A percentile compares a stretch with the other conserved stretches of the same genome.
Evolutionary conservation across 257 asterid species (phyloP).

Genomic region (Solanum arcanum): DNA sequence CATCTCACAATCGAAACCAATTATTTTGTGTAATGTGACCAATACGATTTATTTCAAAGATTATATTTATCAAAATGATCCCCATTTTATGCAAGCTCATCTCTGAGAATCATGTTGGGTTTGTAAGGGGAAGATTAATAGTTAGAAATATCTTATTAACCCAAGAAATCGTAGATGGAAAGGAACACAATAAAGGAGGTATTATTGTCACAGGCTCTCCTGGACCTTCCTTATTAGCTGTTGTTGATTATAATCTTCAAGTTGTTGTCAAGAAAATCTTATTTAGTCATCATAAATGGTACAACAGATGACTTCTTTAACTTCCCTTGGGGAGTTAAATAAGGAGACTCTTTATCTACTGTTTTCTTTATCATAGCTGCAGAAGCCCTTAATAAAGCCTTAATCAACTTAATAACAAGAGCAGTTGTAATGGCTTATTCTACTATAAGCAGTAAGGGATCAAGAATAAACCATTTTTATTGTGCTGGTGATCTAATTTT

Average conservation of each 20-base stretch:
- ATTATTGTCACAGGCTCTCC: background rate
- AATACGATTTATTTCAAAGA: background rate
- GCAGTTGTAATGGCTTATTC: background rate
- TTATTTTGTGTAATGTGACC: background rate
- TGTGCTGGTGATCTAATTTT: background rate
- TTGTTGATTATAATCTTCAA: background rate
- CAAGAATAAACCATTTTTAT: background rate
- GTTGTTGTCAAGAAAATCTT: background rate
- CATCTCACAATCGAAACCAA: background rate
- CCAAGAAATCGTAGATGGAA: background rate
- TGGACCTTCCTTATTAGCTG: background rate
- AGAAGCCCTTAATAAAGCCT: background rate
- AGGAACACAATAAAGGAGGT: background rate
- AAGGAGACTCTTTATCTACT: background rate
- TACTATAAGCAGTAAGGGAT: background rate
- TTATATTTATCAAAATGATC: background rate
- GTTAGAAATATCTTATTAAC: background rate
- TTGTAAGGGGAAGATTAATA: background rate
- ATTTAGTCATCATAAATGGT: background rate
- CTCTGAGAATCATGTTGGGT: background rate
- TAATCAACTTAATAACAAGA: background rate
- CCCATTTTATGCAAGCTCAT: background rate
- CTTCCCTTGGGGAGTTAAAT: background rate
- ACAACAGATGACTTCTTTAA: background rate
- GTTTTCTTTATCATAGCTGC: background rate